Percentiles rank a stretch among this genome's conserved stretches.
phyloP scores from a whole-genome alignment of 345 rosid species.

The Citrus inodora region DNA sequence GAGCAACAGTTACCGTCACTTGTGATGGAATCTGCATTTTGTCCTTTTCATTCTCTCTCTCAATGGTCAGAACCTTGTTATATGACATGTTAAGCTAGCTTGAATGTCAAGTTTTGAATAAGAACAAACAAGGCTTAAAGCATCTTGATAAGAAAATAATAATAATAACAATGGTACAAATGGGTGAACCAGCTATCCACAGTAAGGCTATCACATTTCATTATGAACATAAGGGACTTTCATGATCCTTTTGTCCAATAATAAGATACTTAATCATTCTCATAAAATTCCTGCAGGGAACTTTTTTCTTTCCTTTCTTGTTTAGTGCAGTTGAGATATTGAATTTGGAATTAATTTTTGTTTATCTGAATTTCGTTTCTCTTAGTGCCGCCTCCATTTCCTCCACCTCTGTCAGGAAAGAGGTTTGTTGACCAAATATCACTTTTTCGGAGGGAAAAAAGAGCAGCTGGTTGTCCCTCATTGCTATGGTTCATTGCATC shows the following conservation, averaged over 20 bases:
- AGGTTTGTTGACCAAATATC: constrained; percentile 52
- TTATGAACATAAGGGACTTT: background rate
- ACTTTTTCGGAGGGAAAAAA: constrained; percentile 49
- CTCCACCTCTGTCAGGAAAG: constrained; percentile 80
- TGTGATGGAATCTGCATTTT: background rate
- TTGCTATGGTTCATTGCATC: constrained; percentile 63
- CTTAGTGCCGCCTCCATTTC: constrained; percentile 83
- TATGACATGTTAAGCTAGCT: background rate
- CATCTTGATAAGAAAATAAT: background rate
- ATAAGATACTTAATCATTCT: background rate
- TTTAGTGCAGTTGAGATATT: constrained; percentile 7
- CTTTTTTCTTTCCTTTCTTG: background rate
- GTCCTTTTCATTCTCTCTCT: background rate
- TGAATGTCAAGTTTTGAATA: background rate
- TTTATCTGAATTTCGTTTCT: constrained; percentile 25
- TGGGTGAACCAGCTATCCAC: background rate
- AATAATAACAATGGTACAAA: background rate
- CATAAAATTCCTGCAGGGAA: background rate
- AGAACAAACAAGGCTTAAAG: background rate
- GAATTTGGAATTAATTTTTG: constrained; percentile 15
- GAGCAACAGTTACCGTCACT: background rate
- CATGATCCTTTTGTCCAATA: background rate
- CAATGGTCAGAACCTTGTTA: background rate
- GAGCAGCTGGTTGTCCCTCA: constrained; percentile 75
- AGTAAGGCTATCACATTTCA: background rate